These are phyloP conservation scores for Cyclotella cryptica DNA, from an alignment of 108 stramenopile genomes.

Conservation along the genomic window DNA sequence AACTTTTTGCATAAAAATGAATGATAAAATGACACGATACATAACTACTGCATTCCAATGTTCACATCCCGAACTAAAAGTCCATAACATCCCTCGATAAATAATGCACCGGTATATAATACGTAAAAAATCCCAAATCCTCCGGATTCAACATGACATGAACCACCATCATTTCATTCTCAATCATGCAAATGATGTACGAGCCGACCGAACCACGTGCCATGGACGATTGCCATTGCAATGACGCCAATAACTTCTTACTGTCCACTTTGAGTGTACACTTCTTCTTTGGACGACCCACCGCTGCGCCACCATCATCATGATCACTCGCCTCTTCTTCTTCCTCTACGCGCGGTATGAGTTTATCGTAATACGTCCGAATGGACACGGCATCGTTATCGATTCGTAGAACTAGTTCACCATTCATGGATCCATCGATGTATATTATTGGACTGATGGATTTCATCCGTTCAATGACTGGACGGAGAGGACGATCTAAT, in stretches of 20 bases:
- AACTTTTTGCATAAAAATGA: too few species aligned
- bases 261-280: conserved; percentile 88
- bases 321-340: conserved; percentile 17
- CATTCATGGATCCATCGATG: conserved; percentile 61
- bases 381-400: conserved; percentile 63
- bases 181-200: conserved; percentile 79
- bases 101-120: conserved; percentile 84
- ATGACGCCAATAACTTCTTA: conserved; percentile 68
- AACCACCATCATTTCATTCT: conserved; percentile 86
- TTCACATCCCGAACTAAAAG: background rate
- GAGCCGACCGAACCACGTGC: conserved; percentile 57
- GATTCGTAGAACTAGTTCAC: conserved; percentile 54
- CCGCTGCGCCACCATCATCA: background rate
- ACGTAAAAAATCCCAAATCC: conserved; percentile 80
- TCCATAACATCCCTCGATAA: conserved; percentile 20
- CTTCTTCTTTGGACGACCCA: background rate
- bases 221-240: conserved; percentile 85
- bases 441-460: conserved; percentile 63
- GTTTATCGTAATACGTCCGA: conserved; percentile 59
- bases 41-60: too few species aligned
- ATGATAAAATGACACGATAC: too few species aligned
- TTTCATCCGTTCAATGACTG: conserved; percentile 80
- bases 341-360: conserved; percentile 45
- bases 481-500: conserved; percentile 64
- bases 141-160: conserved; percentile 78